These are phyloP conservation scores for Adansonia madagascariensis DNA, from an alignment of 441 rosid species.

Conservation along the genomic window DNA sequence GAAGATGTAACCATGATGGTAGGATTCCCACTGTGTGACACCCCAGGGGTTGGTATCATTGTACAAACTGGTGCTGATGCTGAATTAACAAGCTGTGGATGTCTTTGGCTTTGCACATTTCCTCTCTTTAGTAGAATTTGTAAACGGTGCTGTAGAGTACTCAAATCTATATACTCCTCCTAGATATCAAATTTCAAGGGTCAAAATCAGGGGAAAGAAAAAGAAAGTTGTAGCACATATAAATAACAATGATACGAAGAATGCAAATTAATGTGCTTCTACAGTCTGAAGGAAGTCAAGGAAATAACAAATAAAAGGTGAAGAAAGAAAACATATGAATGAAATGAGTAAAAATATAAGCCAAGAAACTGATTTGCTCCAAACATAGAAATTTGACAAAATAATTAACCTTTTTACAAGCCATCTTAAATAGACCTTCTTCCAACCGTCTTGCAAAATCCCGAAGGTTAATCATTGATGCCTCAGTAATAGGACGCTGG, in stretches of 20 bases:
- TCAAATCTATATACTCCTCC: conserved; percentile 82
- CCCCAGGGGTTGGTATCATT: conserved; percentile 99
- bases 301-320: neutral
- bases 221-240: neutral
- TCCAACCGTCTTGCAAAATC: conserved; percentile 90
- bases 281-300: neutral
- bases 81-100: conserved; percentile 54
- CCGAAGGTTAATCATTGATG: conserved; percentile 54
- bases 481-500: conserved; percentile 49
- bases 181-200: conserved; percentile 36
- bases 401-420: conserved; percentile 65
- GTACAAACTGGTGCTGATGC: conserved; percentile 63
- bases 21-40: conserved; percentile 74
- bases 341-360: conserved; percentile 3
- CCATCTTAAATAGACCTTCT: conserved; percentile 84
- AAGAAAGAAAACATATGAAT: neutral
- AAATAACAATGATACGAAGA: neutral
- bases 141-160: conserved; percentile 76
- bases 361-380: neutral
- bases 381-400: neutral
- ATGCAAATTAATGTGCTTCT: neutral
- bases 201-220: neutral
- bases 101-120: conserved; percentile 60
- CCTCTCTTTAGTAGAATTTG: conserved; percentile 54
- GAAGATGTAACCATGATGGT: conserved; percentile 68